Base-by-base conservation (phyloP, 805 yeast species). In the Candida maesae region DNA sequence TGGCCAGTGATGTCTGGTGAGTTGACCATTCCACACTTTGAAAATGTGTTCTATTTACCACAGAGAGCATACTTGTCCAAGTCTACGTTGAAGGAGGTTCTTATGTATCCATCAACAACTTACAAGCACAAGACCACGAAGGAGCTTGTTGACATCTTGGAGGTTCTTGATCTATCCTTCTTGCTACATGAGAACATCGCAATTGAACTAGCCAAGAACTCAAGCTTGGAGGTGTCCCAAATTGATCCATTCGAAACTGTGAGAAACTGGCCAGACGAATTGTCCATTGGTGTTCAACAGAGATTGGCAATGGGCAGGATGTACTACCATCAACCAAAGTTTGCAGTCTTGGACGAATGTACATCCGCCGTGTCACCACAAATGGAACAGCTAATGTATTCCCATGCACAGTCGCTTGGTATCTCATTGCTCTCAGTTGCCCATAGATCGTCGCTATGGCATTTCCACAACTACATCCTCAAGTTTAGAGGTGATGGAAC, bases 261-360 rank as follows among this genome's bases (percentile, higher is more conserved):
- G 15, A 74, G 86, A 51, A 86, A 84, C 61, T 90, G 98, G 97
- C 74, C 84, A 9, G 96, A 88, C 51, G 86, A 89, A 51, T 68
- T 90, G 46, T 83, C 95, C 2, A 80, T 82, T 49, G 97, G 98
- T 20, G 95, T 90, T 18, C 96, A 90, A 61, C 97, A 90, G 61
- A 70, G 96, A 52, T 71, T 90, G 49, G 96, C 96, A 12, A 82
- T 91, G 84, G 96, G 95, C 3, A 74, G 97, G 55, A 71, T 90
- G 63, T 90, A 85, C 58, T 90, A 89, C 59, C 96, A 90, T 62
- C 74, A 75, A 54, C 98, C 98, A 2, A 84, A 79, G 61, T 90
- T 89, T 70, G 98, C 98, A 0, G 95, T 90, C 19, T 68, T 90
- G 49, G 98, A 90, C 65, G 98, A 90, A 67, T 90, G 96, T 63